Evolutionary conservation across 139 green algal genomes (phyloP).

Genomic region (Coccomyxa sp.): DNA sequence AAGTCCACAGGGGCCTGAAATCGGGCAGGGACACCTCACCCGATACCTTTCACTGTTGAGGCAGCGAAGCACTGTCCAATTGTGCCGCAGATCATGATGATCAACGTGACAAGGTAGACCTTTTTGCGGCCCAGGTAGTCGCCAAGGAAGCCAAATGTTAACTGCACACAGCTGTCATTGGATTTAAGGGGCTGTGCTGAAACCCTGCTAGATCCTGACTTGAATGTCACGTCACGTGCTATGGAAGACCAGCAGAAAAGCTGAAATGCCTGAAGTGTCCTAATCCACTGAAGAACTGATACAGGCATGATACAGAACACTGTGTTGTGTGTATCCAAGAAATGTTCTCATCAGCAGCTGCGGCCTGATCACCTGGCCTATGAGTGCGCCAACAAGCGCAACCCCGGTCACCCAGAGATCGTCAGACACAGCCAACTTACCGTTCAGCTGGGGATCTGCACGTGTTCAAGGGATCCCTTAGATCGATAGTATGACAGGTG

Average conservation of each 20-base stretch:
- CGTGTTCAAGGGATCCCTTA: too few species aligned
- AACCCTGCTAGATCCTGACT: too few species aligned
- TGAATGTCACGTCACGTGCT: too few species aligned
- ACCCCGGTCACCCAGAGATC: slow-evolving; percentile 14
- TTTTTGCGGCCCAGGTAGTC: slow-evolving; percentile 33
- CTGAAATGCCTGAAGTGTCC: too few species aligned
- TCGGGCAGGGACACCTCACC: slow-evolving; percentile 1
- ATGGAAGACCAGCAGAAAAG: too few species aligned
- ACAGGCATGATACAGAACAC: too few species aligned
- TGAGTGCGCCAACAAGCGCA: slow-evolving; percentile 16
- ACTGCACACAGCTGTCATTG: slow-evolving; percentile 17
- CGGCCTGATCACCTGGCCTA: slow-evolving; percentile 6
- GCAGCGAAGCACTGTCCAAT: slow-evolving; percentile 13
- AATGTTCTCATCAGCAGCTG: too few species aligned
- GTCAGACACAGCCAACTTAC: not conserved
- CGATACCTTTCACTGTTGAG: slow-evolving; percentile 8
- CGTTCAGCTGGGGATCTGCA: not conserved
- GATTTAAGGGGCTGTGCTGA: too few species aligned
- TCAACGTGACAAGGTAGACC: slow-evolving; percentile 31
- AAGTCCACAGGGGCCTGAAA: slow-evolving; percentile 15
- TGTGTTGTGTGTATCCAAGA: too few species aligned
- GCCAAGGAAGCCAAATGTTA: slow-evolving; percentile 35
- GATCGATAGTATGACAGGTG: too few species aligned
- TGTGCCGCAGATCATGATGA: slow-evolving; percentile 33
- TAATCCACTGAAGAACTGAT: too few species aligned